Evolutionary conservation across 306 rosid species (phyloP).

Genomic region (Comarum palustre): DNA sequence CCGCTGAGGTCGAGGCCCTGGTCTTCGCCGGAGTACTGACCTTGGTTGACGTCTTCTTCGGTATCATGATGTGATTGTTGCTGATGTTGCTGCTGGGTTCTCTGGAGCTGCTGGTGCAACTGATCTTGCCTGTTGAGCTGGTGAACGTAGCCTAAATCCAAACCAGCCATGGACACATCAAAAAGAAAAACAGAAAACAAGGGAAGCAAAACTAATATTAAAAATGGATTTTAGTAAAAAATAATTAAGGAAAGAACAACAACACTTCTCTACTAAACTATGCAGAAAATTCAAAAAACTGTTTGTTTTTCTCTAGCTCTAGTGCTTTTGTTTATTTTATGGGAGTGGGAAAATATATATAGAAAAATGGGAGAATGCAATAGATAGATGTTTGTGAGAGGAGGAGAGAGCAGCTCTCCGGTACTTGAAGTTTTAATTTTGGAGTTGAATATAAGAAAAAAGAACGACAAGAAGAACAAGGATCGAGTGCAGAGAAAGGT

Average conservation of each 20-base stretch:
- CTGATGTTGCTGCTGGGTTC: constrained; percentile 49
- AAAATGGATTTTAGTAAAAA: constrained; percentile 25
- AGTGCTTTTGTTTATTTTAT: constrained; percentile 40
- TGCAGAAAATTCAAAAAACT: constrained; percentile 22
- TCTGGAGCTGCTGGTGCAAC: constrained; percentile 57
- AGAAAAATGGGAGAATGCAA: not conserved
- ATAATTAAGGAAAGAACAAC: constrained; percentile 12
- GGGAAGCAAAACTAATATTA: constrained; percentile 38
- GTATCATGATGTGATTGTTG: constrained; percentile 36
- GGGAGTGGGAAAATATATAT: constrained; percentile 34
- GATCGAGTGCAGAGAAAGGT: constrained; percentile 54
- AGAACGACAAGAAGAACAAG: constrained; percentile 21
- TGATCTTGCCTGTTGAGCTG: constrained; percentile 50
- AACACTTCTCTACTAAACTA: not conserved
- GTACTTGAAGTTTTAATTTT: constrained; percentile 15
- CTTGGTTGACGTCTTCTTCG: constrained; percentile 34
- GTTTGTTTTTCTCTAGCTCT: constrained; percentile 18
- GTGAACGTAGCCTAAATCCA: constrained; percentile 80
- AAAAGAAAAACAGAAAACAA: constrained; percentile 60
- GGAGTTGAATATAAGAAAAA: constrained; percentile 25
- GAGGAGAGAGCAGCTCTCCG: not conserved
- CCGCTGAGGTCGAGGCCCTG: constrained; percentile 46
- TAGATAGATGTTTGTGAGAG: not conserved
- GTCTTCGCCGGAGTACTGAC: constrained; percentile 44
- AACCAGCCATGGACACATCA: constrained; percentile 75